Evolutionary conservation across 228 moss, liverwort and hornwort species (phyloP), one percentile per base, ranked within the genome.

Genomic region (Sphagnum fallax): DNA sequence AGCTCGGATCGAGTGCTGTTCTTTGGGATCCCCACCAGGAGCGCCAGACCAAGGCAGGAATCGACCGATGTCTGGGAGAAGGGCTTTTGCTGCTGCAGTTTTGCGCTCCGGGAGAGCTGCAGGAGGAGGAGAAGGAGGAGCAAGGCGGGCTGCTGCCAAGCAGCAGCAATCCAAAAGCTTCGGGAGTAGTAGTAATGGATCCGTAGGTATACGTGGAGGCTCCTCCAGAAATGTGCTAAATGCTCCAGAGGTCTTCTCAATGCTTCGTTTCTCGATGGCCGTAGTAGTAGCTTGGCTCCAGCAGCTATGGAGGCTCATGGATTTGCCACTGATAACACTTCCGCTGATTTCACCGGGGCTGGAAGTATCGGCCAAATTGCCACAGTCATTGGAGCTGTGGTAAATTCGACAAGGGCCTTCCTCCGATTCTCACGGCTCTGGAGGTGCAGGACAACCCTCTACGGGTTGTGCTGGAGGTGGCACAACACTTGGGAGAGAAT

Each of bases 401-500:
- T 91, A 91, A 86, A 82, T 94, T 94, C 64, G 94, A 91, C 79
- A 91, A 83, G 76, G 91, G 94, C 53, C 73, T 94, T 52, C 94
- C 91, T 16, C 94, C 91, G 16, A 94, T 94, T 69, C 76, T 84
- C 60, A 94, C 91, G 4, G 94, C 94, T 10, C 53, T 94, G 65
- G 94, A 94, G 75, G 94, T 94, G 49, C 94, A 94, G 83, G 94
- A 91, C 66, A 77, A 94, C 63, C 75, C 76, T 50, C 66, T 91
- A 9, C 76, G 94, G 79, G 85, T 94, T 14, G 94, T 94, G 69
- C 74, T 94, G 66, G 94, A 94, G 73, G 94, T 94, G 64, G 94
- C 94, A 51, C 91, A 91, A 88, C 94, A 94, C 76, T 75, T 94
- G 87, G 94, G 91, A 61, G 94, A 94, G 83, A 88, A 67, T 51